Conservation (phyloP, 192 early-diverging fungal genomes). For the Coemansia sp. region DNA sequence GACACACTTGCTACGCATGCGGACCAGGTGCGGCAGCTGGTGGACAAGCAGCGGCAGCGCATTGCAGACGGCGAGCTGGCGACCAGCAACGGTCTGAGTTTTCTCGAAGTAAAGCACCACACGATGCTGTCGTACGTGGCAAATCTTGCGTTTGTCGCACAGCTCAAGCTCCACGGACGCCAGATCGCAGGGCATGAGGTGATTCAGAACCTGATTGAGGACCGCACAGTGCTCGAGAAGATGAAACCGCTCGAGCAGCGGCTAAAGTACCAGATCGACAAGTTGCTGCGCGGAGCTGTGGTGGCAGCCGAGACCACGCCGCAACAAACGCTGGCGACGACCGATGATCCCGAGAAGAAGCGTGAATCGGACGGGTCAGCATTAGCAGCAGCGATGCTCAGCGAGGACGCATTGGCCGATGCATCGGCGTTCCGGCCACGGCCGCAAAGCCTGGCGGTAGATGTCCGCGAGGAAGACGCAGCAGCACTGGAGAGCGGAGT, state of each 20-base stretch:
- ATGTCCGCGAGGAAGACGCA: conserved; percentile 48
- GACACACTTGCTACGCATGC: conserved; percentile 35
- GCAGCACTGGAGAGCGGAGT: conserved; percentile 54
- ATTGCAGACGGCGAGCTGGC: conserved; percentile 59
- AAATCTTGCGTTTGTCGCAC: conserved; percentile 70
- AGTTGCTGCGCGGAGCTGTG: conserved; percentile 73
- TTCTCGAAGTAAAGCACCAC: conserved; percentile 90
- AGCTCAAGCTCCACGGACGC: conserved; percentile 77
- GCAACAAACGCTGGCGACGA: conserved; percentile 15
- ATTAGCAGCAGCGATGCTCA: conserved; percentile 53
- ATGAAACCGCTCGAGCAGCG: conserved; percentile 91
- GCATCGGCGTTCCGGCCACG: conserved; percentile 93
- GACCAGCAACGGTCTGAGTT: conserved; percentile 78
- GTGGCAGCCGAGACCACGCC: conserved; percentile 15
- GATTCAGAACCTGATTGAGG: conserved; percentile 70
- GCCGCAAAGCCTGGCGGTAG: conserved; percentile 61
- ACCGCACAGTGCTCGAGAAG: conserved; percentile 86
- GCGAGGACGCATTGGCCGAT: conserved; percentile 57
- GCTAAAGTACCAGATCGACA: conserved; percentile 97
- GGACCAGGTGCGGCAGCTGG: conserved; percentile 43
- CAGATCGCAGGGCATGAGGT: conserved; percentile 63
- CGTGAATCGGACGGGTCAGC: conserved; percentile 20
- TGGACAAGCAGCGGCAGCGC: conserved; percentile 48
- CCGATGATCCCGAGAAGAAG: conserved; percentile 25
- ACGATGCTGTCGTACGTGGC: conserved; percentile 83